Conservation (phyloP, 345 rosid species). For the Cochlearia excelsa region DNA sequence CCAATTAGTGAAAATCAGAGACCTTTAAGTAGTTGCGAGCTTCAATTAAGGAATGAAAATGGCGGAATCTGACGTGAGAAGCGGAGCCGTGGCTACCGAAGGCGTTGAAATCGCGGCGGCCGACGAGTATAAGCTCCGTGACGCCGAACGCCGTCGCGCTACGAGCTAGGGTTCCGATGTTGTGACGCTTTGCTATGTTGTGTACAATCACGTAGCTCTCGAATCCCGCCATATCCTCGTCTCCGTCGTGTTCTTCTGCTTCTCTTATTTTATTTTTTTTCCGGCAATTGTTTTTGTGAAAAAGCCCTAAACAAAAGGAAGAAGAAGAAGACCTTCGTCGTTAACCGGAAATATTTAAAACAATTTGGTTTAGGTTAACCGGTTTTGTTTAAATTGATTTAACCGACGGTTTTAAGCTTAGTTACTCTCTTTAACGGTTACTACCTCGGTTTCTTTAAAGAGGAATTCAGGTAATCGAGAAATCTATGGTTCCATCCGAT, state of each 20-base stretch:
- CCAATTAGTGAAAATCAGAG: neutral
- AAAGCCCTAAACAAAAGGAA: neutral
- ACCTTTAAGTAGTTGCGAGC: slow-evolving; percentile 81
- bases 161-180: slow-evolving; percentile 87
- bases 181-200: slow-evolving; percentile 96
- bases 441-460: too few relatives aligned
- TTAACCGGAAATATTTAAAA: slow-evolving; percentile 6
- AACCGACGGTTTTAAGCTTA: too few relatives aligned
- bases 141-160: slow-evolving; percentile 97
- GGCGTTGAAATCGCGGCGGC: slow-evolving; percentile 93
- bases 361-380: slow-evolving; percentile 6
- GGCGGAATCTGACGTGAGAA: slow-evolving; percentile 80
- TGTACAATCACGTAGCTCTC: slow-evolving; percentile 91
- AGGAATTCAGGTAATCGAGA: too few relatives aligned
- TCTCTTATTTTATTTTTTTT: neutral
- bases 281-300: neutral
- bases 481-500: too few relatives aligned
- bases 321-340: neutral
- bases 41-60: slow-evolving; percentile 72
- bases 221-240: slow-evolving; percentile 36
- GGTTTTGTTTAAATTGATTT: neutral
- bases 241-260: neutral
- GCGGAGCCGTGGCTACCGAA: slow-evolving; percentile 98
- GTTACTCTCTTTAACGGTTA: too few relatives aligned
- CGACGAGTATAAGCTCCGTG: slow-evolving; percentile 75